These are phyloP conservation scores for Pseudocercospora eumusae DNA, from an alignment of 2,329 filamentous ascomycete genomes.

Conservation along the genomic window DNA sequence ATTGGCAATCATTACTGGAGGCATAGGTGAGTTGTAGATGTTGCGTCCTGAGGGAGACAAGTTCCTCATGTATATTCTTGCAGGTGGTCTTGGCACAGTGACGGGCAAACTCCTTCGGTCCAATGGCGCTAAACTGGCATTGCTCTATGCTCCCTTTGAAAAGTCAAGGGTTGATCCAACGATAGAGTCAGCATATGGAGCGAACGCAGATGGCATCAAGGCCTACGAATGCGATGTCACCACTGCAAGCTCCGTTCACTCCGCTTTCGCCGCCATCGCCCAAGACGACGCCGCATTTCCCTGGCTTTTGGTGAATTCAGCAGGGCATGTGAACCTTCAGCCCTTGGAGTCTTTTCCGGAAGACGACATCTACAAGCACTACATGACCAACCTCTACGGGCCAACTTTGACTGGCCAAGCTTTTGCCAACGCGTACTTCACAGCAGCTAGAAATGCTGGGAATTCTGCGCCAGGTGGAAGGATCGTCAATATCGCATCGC, in stretches of 20 bases:
- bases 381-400: constrained; percentile 49
- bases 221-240: constrained; percentile 43
- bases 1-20: constrained; percentile 48
- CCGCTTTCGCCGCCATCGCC: constrained; percentile 35
- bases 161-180: constrained; percentile 42
- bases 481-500: constrained; percentile 51
- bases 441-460: constrained; percentile 24
- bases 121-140: constrained; percentile 47
- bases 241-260: constrained; percentile 33
- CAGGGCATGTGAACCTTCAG: constrained; percentile 49
- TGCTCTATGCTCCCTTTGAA: constrained; percentile 53
- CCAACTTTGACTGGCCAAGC: constrained; percentile 51
- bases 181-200: constrained; percentile 41
- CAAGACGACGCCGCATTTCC: constrained; percentile 35
- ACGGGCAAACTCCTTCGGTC: constrained; percentile 47
- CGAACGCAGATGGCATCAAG: constrained; percentile 27
- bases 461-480: constrained; percentile 37
- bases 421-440: constrained; percentile 47
- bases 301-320: constrained; percentile 40
- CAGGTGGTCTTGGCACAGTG: constrained; percentile 48
- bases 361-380: constrained; percentile 48
- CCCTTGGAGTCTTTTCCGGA: constrained; percentile 47
- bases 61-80: neutral
- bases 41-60: neutral
- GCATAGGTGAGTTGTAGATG: constrained; percentile 41